A percentile compares a stretch with the other conserved stretches of the same genome.
Conservation (phyloP, 352 stramenopile species). For the Pythium grandisporangium region DNA sequence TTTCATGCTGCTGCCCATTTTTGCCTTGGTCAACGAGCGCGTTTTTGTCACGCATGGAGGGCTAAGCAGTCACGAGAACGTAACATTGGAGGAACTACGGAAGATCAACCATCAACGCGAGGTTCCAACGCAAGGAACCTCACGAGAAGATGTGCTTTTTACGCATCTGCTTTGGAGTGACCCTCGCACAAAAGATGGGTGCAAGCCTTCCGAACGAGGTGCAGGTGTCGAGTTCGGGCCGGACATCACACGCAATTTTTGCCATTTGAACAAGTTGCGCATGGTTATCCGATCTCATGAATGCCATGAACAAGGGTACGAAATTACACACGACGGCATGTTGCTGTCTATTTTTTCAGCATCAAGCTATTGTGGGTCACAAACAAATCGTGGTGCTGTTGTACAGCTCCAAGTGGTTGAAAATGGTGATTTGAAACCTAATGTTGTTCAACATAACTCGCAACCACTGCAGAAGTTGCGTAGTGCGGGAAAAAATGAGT, state of each 20-base stretch:
- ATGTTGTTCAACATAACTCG: slow-evolving; percentile 89
- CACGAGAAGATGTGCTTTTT: slow-evolving; percentile 83
- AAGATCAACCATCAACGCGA: slow-evolving; percentile 82
- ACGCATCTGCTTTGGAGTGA: slow-evolving; percentile 91
- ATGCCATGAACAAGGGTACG: slow-evolving; percentile 87
- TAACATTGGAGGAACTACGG: slow-evolving; percentile 82
- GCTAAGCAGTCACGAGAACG: slow-evolving; percentile 78
- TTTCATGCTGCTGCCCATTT: slow-evolving; percentile 86
- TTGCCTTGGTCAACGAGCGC: slow-evolving; percentile 82
- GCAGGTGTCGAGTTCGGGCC: slow-evolving; percentile 91
- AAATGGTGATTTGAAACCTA: slow-evolving; percentile 76
- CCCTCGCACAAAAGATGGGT: slow-evolving; percentile 57
- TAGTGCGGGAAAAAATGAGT: slow-evolving; percentile 62
- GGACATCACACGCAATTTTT: slow-evolving; percentile 90
- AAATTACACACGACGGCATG: slow-evolving; percentile 79
- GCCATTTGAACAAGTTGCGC: slow-evolving; percentile 70
- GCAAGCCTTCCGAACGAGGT: slow-evolving; percentile 60
- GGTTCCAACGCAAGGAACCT: slow-evolving; percentile 75
- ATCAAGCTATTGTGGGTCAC: slow-evolving; percentile 87
- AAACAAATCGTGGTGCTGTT: slow-evolving; percentile 86
- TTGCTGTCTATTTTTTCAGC: slow-evolving; percentile 89
- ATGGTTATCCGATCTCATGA: slow-evolving; percentile 93
- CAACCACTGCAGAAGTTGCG: slow-evolving; percentile 72
- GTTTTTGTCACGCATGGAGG: slow-evolving; percentile 93
- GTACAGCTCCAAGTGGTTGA: slow-evolving; percentile 57